Conservation (phyloP, 2,329 filamentous ascomycete genomes). For the Fusarium staphyleae region DNA sequence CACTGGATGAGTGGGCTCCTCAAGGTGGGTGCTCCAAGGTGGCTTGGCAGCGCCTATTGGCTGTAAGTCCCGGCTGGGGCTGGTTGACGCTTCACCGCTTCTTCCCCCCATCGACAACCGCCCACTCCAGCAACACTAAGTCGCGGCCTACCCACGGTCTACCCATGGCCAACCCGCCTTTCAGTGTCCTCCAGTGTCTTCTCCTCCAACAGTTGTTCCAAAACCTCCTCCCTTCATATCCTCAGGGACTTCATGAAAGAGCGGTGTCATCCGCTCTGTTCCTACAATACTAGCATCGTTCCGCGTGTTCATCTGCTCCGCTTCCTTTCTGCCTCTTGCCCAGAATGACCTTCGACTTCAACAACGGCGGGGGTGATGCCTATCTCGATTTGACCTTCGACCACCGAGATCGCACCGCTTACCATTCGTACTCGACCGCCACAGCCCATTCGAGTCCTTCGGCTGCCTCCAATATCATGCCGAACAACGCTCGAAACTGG, state of each 20-base stretch:
- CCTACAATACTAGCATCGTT: constrained; percentile 47
- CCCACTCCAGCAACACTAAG: constrained; percentile 35
- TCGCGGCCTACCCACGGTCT: constrained; percentile 24
- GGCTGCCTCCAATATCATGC: constrained; percentile 46
- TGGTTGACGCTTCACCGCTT: constrained; percentile 49
- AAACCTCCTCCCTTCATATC: constrained; percentile 43
- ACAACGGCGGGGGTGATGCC: constrained; percentile 63
- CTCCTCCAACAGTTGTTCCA: constrained; percentile 39
- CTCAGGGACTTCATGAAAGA: constrained; percentile 50
- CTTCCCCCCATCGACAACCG: constrained; percentile 46
- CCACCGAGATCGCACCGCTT: constrained; percentile 61
- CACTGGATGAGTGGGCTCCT: constrained; percentile 35
- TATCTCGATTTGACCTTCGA: constrained; percentile 69
- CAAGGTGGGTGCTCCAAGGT: constrained; percentile 34
- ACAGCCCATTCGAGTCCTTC: constrained; percentile 45
- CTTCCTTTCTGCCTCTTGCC: constrained; percentile 45
- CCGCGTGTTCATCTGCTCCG: constrained; percentile 42
- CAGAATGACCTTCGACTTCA: constrained; percentile 67
- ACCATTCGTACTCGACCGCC: constrained; percentile 40
- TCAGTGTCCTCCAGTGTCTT: constrained; percentile 39
- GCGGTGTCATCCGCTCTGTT: constrained; percentile 53
- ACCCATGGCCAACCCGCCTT: constrained; percentile 37
- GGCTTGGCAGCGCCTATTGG: constrained; percentile 46
- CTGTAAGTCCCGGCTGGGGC: constrained; percentile 45
- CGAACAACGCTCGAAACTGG: constrained; percentile 53